Base-by-base conservation (phyloP, 805 yeast genomes). In the Candida maesae region DNA sequence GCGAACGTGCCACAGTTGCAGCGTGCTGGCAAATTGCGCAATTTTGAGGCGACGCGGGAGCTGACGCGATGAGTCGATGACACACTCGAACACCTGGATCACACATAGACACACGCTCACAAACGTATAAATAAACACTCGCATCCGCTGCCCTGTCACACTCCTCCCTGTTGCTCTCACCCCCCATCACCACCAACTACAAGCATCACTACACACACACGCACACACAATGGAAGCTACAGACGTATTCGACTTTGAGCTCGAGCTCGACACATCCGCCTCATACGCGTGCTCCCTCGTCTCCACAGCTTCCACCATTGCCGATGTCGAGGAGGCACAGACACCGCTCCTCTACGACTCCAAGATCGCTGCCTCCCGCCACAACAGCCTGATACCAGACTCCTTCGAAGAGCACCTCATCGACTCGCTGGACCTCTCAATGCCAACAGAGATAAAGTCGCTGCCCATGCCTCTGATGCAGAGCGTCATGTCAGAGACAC, bases 281-380 rank as follows among this genome's bases (percentile, higher is more conserved):
- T 17, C 41, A n/a, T 51, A 53, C 42, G 46, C 56, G 4, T 36
- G 45, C 29, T 53, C 58, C 3, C 28, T 49, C 16, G 48, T 35
- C 17, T 50, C 55, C n/a, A 36, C 49, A 4, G 33, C 50, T n/a
- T 38, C 34, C 5, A 48, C 58, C 6, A 20, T 52, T 10, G 36
- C 47, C 5, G 52, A 52, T 8, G n/a, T 47, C 2, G 39, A 41
- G 14, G 58, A 53, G 33, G 49, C 46, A 7, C 38, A 43, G 15
- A 53, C 59, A 14, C 60, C 60, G 3, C 42, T 56, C 14, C 40
- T 56, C 19, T 56, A 56, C 44, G 56, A 56, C 30, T 53, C 59
- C 13, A 47, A 38, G 36, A 40, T 50, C 29, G 36, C 49, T 10
- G 37, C 42, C 18, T 49, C 57, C 12, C 46, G 56, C 29, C 36